Base-by-base conservation (phyloP, 1,284 basidiomycete genomes). In the Agroathelia rolfsii region DNA sequence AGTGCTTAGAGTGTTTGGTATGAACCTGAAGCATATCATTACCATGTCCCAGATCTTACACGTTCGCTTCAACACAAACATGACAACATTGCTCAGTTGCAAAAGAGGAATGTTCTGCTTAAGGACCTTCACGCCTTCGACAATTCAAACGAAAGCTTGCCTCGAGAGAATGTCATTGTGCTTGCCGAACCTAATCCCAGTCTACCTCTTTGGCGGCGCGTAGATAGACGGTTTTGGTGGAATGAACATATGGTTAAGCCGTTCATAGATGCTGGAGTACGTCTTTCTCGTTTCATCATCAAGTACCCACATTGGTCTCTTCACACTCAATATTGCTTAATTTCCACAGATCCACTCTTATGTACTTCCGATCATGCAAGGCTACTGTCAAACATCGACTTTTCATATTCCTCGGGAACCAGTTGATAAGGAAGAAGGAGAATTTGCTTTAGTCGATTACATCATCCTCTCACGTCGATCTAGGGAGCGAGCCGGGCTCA, bases 201-300 rank as follows among this genome's bases (percentile, higher is more conserved):
- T 1, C 64, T 88, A 24, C 86, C 88, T 0, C 64, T 92, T 4
- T 90, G 88, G 85, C 66, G 84, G 24, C 64, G 85, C 6, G 84
- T 86, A 1, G 84, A 90, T 39, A 69, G 71, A 27, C 75, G 81
- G 27, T 92, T 83, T 50, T 93, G 85, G 85, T 92, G 87, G 81
- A 93, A 93, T 44, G 83, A 88, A 47, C 76, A 75, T 65, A 64
- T 92, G 40, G 66, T 69, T 11, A 79, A 78, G 42, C 74, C 81
- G 2, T 76, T 86, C 41, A 59, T 81, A 28, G 79, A 87, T 41
- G 76, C 76, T 37, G 80, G 80, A 24, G 82, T 85, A 56, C 43
- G 66, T 46, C 15, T 17, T 15, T 24, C 14, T 22, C 11, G 12
- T 18, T 20, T n/a, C n/a, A n/a, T n/a, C n/a, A n/a, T n/a, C n/a